Percentiles rank a stretch among this genome's conserved stretches.
Conservation (phyloP, 306 rosid species). For the Quillaja saponaria region DNA sequence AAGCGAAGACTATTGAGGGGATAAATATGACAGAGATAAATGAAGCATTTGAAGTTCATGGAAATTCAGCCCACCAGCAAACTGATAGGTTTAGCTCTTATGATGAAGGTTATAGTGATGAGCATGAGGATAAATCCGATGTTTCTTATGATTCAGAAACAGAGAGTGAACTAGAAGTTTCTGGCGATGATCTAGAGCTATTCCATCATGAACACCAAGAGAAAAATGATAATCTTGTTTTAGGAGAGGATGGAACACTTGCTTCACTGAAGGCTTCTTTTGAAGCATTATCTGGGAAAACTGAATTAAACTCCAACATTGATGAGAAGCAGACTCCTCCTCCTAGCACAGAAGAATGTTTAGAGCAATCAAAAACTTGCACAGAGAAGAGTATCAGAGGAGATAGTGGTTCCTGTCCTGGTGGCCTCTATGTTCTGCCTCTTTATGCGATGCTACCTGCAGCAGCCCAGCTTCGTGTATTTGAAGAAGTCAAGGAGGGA, state of each 20-base stretch:
- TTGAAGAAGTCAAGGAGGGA: conserved; percentile 72
- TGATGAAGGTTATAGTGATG: conserved; percentile 55
- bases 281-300: conserved; percentile 59
- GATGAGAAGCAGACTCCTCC: conserved; percentile 32
- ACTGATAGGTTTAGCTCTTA: conserved; percentile 61
- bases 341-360: conserved; percentile 34
- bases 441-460: conserved; percentile 94
- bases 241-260: conserved; percentile 55
- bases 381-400: conserved; percentile 32
- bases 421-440: conserved; percentile 71
- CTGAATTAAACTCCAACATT: conserved; percentile 31
- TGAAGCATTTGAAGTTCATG: conserved; percentile 74
- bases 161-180: conserved; percentile 68
- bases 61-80: conserved; percentile 41
- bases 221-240: conserved; percentile 38
- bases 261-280: conserved; percentile 73
- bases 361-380: conserved; percentile 37
- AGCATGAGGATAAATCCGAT: conserved; percentile 46
- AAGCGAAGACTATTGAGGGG: conserved; percentile 44
- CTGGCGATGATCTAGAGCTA: conserved; percentile 36
- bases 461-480: conserved; percentile 73
- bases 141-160: conserved; percentile 61
- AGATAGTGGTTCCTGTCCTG: conserved; percentile 37
- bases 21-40: conserved; percentile 60
- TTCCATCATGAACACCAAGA: conserved; percentile 34